phyloP scores from a whole-genome alignment of 352 stramenopile genomes.

The Pythium brachiatum region DNA sequence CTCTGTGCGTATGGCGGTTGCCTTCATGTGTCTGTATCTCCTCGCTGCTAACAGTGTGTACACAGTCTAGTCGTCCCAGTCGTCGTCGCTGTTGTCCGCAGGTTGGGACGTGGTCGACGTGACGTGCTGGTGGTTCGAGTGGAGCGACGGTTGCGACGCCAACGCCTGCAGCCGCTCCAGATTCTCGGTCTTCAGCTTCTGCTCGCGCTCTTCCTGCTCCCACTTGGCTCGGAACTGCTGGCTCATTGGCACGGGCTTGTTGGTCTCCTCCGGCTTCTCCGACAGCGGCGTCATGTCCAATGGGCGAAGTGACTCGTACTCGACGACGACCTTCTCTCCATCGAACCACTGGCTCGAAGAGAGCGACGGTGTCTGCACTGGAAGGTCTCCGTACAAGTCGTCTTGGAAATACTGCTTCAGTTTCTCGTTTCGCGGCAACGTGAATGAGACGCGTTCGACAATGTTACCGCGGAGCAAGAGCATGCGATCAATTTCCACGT shows the following conservation, averaged over 20 bases:
- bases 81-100: slow-evolving; percentile 61
- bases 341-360: slow-evolving; percentile 49
- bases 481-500: slow-evolving; percentile 66
- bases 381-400: slow-evolving; percentile 58
- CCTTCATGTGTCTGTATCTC: background rate
- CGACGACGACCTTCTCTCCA: slow-evolving; percentile 35
- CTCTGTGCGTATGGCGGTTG: slow-evolving; percentile 1
- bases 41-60: slow-evolving; percentile 1
- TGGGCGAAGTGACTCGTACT: slow-evolving; percentile 55
- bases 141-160: slow-evolving; percentile 67
- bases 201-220: slow-evolving; percentile 60
- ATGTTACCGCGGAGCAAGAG: slow-evolving; percentile 54
- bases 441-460: slow-evolving; percentile 63
- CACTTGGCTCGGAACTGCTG: slow-evolving; percentile 64
- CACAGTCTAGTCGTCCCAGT: slow-evolving; percentile 73
- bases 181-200: slow-evolving; percentile 55
- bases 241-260: slow-evolving; percentile 40
- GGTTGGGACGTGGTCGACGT: slow-evolving; percentile 3
- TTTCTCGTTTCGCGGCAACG: slow-evolving; percentile 59
- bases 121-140: slow-evolving; percentile 37
- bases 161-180: slow-evolving; percentile 76
- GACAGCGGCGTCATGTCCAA: slow-evolving; percentile 64
- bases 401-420: slow-evolving; percentile 80
- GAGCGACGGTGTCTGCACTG: slow-evolving; percentile 31
- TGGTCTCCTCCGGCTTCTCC: slow-evolving; percentile 43